Base-by-base conservation (phyloP, 345 rosid genomes). In the Excoecaria cochinchinensis region DNA sequence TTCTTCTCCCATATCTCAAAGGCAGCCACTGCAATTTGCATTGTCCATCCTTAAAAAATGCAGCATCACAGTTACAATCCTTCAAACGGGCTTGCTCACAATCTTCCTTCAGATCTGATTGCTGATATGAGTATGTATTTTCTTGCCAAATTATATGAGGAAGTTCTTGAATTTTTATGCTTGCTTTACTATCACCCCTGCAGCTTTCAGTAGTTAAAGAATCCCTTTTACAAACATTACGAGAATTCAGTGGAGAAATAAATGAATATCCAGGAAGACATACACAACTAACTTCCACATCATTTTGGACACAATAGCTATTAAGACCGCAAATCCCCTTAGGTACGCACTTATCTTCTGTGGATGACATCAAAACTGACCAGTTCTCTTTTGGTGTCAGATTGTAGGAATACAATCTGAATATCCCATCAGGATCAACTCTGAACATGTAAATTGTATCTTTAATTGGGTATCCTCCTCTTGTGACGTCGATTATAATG, bases 11-110 rank as follows among this genome's bases (percentile, higher is more conserved):
- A 61, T 31, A 61, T 61, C 66, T 61, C 44, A 36, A 61, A 31
- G 84, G 88, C 39, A 82, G 79, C 68, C 69, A 62, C 51, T 76
- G 84, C 73, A 70, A 74, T 2, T 12, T 73, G 69, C 86, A 76
- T 11, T 57, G 12, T 14, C 69, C 56, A 13, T 47, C 21, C 0
- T 5, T 67, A 39, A 31, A 82, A 10, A 80, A 63, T 36, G 44
- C 66, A 31, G 66, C 44, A 36, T 61, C 19, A n/a, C 66, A 31
- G 31, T 31, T 31, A 31, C 31, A 31, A 31, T 31, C 31, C 31
- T 31, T 31, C 31, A 31, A 31, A 31, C 83, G 82, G 8, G 79
- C 82, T 61, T 36, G 31, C 39, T 61, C 42, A 61, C 44, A 61
- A 14, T 36, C 66, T 61, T 61, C 44, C 38, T 61, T 61, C 4